Percentiles rank a stretch among this genome's conserved stretches.
phyloP scores from a whole-genome alignment of 1,284 basidiomycete species.

The Rhodotorula mucilaginosa region DNA sequence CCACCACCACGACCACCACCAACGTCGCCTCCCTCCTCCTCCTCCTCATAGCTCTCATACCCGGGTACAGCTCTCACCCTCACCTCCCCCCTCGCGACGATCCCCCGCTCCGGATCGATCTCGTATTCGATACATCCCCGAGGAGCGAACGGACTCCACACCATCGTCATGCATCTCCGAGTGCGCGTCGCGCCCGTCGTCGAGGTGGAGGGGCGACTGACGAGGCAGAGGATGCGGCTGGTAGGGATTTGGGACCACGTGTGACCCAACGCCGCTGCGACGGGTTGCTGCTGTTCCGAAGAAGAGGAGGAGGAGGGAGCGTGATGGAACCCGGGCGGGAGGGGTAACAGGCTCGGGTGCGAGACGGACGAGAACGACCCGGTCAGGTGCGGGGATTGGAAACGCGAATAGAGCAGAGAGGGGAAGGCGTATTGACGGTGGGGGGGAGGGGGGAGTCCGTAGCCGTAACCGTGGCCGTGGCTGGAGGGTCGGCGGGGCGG shows the following conservation, averaged over 20 bases:
- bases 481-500: conserved; percentile 1
- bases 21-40: neutral
- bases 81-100: conserved; percentile 16
- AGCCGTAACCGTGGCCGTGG: neutral
- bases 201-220: conserved; percentile 5
- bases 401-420: conserved; percentile 57
- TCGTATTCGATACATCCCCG: conserved; percentile 69
- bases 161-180: conserved; percentile 54
- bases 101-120: conserved; percentile 60
- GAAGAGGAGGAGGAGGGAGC: conserved; percentile 44
- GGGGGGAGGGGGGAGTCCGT: conserved; percentile 22
- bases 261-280: conserved; percentile 79
- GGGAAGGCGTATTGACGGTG: conserved; percentile 50
- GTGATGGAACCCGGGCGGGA: conserved; percentile 63
- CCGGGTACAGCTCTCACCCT: neutral
- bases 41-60: neutral
- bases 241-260: conserved; percentile 90
- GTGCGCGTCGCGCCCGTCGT: conserved; percentile 8
- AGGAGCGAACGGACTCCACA: conserved; percentile 67
- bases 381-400: conserved; percentile 71
- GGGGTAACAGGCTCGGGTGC: conserved; percentile 56
- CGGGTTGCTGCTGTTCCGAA: conserved; percentile 45
- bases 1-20: too few relatives aligned
- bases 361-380: conserved; percentile 50
- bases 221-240: conserved; percentile 67